Evolutionary conservation across 2,329 filamentous ascomycete genomes (phyloP).

Genomic region (Aspergillus carbonarius): DNA sequence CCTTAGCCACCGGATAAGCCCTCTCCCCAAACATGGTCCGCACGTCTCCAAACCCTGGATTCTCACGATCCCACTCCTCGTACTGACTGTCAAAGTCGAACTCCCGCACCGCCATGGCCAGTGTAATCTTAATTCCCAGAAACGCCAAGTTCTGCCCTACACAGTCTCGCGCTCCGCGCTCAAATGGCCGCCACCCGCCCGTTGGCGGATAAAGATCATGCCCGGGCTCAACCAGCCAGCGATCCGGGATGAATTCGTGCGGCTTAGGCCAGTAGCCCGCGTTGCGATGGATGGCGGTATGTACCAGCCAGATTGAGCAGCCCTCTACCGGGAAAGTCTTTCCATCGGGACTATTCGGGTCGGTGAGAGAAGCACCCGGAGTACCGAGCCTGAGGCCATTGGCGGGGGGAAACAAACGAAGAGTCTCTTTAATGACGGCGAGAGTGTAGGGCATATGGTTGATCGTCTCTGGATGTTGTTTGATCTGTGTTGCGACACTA

Average conservation of each 20-base stretch:
- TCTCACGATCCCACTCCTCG: background rate
- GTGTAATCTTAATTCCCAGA: conserved; percentile 38
- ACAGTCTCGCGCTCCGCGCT: conserved; percentile 49
- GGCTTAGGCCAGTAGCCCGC: conserved; percentile 17
- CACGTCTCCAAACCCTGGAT: background rate
- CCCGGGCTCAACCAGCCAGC: conserved; percentile 32
- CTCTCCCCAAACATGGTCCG: background rate
- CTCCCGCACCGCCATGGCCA: conserved; percentile 23
- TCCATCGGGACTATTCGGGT: conserved; percentile 2
- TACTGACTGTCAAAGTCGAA: conserved; percentile 17
- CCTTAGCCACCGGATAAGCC: background rate
- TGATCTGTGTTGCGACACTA: background rate
- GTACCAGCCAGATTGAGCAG: conserved; percentile 17
- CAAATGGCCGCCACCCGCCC: conserved; percentile 51
- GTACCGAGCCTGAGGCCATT: conserved; percentile 16
- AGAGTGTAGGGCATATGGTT: conserved; percentile 54
- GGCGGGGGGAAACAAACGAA: conserved; percentile 53
- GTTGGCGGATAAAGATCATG: conserved; percentile 22
- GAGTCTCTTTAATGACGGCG: conserved; percentile 57
- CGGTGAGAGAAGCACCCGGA: conserved; percentile 8
- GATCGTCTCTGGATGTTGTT: conserved; percentile 22
- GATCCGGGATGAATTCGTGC: conserved; percentile 38
- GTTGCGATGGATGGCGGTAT: conserved; percentile 16
- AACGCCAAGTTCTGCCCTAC: conserved; percentile 52
- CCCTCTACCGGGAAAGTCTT: conserved; percentile 12